phyloP scores from a whole-genome alignment of 1,284 basidiomycete genomes.

The Ceratobasidium papillatum region DNA sequence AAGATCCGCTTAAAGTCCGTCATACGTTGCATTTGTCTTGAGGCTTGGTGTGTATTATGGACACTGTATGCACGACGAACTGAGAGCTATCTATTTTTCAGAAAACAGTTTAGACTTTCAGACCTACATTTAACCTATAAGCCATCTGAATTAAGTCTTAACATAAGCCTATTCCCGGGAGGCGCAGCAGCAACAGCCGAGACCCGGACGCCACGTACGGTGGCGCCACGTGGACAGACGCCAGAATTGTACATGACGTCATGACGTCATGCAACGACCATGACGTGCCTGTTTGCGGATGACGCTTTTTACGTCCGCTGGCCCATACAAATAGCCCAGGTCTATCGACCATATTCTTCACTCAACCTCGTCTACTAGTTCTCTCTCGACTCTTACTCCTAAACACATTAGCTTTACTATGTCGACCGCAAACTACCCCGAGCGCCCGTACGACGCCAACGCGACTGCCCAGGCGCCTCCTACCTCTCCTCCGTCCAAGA shows the following conservation, averaged over 20 bases:
- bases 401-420: not conserved
- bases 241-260: conserved; percentile 11
- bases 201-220: not conserved
- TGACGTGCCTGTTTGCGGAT: conserved; percentile 4
- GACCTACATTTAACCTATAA: too few species aligned
- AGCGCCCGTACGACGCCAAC: conserved; percentile 39
- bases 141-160: not conserved
- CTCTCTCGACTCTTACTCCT: not conserved
- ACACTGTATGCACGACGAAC: too few species aligned
- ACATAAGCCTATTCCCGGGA: not conserved
- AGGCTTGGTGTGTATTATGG: too few species aligned
- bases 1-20: too few species aligned
- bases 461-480: conserved; percentile 39
- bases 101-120: too few species aligned
- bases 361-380: not conserved
- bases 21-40: too few species aligned
- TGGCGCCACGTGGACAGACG: not conserved
- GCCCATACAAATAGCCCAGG: conserved; percentile 7
- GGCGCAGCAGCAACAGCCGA: not conserved
- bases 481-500: conserved; percentile 2
- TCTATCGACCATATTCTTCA: not conserved
- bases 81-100: too few species aligned
- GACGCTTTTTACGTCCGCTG: conserved; percentile 1
- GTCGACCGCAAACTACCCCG: conserved; percentile 37
- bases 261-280: not conserved